phyloP scores from a whole-genome alignment of 208 protist species.

The Kentomonas sorsogonicus region DNA sequence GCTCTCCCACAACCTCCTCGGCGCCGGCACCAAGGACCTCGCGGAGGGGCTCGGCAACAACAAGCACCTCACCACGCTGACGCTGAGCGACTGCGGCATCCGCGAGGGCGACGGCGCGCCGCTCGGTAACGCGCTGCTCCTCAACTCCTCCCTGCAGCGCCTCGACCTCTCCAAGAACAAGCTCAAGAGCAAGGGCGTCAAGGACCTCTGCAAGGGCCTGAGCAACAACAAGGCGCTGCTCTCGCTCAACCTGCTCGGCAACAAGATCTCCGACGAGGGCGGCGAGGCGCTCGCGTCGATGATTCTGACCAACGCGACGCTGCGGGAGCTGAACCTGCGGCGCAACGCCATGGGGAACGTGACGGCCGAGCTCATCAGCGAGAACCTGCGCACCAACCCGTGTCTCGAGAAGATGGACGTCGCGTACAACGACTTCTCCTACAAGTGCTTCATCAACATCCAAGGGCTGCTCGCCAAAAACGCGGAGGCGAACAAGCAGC shows the following conservation, averaged over 20 bases:
- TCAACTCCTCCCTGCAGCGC: constrained; percentile 46
- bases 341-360: constrained; percentile 71
- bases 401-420: constrained; percentile 81
- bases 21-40: constrained; percentile 42
- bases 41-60: constrained; percentile 68
- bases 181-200: constrained; percentile 70
- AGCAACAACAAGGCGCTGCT: constrained; percentile 56
- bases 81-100: constrained; percentile 54
- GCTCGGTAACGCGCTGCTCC: constrained; percentile 44
- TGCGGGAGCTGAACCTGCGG: constrained; percentile 74
- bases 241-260: constrained; percentile 61
- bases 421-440: constrained; percentile 90
- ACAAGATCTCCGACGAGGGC: constrained; percentile 76
- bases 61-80: constrained; percentile 39
- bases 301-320: constrained; percentile 53
- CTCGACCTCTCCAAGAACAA: constrained; percentile 83
- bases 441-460: constrained; percentile 79
- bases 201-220: constrained; percentile 69
- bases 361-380: constrained; percentile 66
- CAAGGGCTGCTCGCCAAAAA: constrained; percentile 57
- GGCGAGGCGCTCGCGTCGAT: constrained; percentile 55
- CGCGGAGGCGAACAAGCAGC: constrained; percentile 53
- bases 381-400: constrained; percentile 54
- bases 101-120: constrained; percentile 35
- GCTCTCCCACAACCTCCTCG: constrained; percentile 60